These are phyloP conservation scores for Elymus sibiricus DNA, from an alignment of 176 grass and related monocot genomes.

Conservation along the genomic window DNA sequence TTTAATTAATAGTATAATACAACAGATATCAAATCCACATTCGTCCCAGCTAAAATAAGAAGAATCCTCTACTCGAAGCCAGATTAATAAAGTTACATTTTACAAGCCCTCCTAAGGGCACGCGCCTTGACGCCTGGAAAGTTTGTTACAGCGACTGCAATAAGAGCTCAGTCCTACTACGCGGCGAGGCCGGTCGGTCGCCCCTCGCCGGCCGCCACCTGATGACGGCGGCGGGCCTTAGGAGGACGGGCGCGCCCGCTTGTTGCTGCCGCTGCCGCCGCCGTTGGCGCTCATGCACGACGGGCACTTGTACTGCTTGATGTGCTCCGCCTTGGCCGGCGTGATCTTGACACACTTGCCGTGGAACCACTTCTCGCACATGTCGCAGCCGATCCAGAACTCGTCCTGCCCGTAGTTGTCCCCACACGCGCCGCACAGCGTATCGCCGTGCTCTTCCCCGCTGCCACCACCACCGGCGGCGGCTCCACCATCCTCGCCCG, in stretches of 20 bases:
- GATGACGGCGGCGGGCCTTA: not conserved
- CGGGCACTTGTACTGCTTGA: conserved; percentile 98
- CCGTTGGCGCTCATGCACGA: conserved; percentile 53
- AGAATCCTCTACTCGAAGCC: conserved; percentile 13
- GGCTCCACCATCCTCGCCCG: conserved; percentile 32
- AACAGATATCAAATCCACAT: not conserved
- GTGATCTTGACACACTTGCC: conserved; percentile 97
- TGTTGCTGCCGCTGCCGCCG: conserved; percentile 43
- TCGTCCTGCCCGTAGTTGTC: conserved; percentile 87
- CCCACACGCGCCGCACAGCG: conserved; percentile 76
- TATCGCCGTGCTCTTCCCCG: conserved; percentile 77
- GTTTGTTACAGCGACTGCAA: conserved; percentile 6
- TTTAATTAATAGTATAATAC: not conserved
- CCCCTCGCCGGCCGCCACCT: not conserved
- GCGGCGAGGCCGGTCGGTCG: not conserved
- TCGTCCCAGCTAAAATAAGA: not conserved
- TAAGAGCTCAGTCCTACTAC: conserved; percentile 18
- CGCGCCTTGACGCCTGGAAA: not conserved
- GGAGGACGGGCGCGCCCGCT: conserved; percentile 58
- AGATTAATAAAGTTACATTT: conserved; percentile 22
- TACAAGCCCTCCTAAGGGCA: conserved; percentile 6
- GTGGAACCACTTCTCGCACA: conserved; percentile 98
- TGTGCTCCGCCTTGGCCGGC: conserved; percentile 91
- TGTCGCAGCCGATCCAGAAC: conserved; percentile 98
- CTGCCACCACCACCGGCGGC: conserved; percentile 11